Evolutionary conservation across 148 eudicot genomes (phyloP).

Genomic region (Nyssa sinensis): DNA sequence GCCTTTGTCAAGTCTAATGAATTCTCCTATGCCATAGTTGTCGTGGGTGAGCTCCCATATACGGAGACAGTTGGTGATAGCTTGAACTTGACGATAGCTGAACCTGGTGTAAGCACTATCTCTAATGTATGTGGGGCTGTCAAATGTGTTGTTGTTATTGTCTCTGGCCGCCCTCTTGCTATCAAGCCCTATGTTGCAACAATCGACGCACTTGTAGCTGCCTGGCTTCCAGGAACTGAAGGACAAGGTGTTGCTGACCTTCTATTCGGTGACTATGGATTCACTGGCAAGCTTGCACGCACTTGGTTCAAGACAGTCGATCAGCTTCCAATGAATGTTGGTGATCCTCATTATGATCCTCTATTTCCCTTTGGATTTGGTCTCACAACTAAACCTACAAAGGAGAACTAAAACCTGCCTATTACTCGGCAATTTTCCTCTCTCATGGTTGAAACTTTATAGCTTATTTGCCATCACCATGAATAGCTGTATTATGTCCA

Average conservation of each 20-base stretch:
- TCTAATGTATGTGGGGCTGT: slow-evolving; percentile 43
- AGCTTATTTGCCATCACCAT: too few species aligned
- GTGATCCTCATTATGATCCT: slow-evolving; percentile 51
- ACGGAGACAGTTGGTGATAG: slow-evolving; percentile 49
- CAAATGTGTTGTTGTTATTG: slow-evolving; percentile 41
- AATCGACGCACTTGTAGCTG: slow-evolving; percentile 52
- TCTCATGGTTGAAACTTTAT: too few species aligned
- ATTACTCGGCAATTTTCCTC: too few species aligned
- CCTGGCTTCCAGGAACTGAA: slow-evolving; percentile 63
- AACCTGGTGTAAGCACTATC: slow-evolving; percentile 37
- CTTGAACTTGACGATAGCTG: slow-evolving; percentile 39
- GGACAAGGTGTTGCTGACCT: slow-evolving; percentile 59
- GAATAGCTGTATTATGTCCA: too few species aligned
- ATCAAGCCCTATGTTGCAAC: slow-evolving; percentile 39
- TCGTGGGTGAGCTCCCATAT: slow-evolving; percentile 53
- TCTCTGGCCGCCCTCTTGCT: slow-evolving; percentile 52
- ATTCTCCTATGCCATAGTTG: slow-evolving; percentile 48
- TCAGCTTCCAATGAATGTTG: slow-evolving; percentile 59
- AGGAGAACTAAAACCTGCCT: too few species aligned
- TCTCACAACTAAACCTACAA: too few species aligned
- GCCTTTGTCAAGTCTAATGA: slow-evolving; percentile 33
- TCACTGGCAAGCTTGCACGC: slow-evolving; percentile 44
- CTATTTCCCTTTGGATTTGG: slow-evolving; percentile 58
- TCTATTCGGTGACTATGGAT: slow-evolving; percentile 51
- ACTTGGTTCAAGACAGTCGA: slow-evolving; percentile 55